Evolutionary conservation across 192 early-diverging fungal genomes (phyloP).

Genomic region (Pilaira anomala): DNA sequence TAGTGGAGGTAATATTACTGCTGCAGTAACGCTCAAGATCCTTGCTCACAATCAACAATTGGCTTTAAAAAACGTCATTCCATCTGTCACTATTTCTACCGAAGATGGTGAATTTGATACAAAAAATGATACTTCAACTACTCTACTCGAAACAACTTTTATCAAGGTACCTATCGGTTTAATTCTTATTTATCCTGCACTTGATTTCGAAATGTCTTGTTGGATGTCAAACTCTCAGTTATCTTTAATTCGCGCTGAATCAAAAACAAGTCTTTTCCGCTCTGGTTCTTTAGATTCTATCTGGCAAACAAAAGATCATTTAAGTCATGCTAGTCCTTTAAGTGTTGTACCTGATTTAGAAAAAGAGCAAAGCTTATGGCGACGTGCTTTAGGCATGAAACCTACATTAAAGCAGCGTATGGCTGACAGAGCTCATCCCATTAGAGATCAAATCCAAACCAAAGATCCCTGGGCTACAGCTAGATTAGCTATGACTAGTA

Average conservation of each 20-base stretch:
- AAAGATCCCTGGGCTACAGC: constrained; percentile 38
- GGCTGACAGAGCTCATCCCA: not conserved
- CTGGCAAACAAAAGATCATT: constrained; percentile 56
- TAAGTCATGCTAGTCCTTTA: constrained; percentile 67
- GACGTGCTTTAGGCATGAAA: constrained; percentile 23
- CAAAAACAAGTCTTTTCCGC: constrained; percentile 30
- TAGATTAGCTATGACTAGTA: constrained; percentile 70
- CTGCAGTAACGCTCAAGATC: constrained; percentile 75
- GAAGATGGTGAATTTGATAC: not conserved
- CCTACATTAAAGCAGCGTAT: constrained; percentile 12
- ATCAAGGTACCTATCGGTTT: constrained; percentile 73
- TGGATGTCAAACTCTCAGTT: constrained; percentile 80
- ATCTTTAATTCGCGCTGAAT: constrained; percentile 61
- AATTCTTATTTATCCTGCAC: constrained; percentile 85
- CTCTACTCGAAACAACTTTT: not conserved
- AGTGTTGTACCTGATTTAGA: constrained; percentile 44
- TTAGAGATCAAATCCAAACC: not conserved
- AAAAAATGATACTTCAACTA: not conserved
- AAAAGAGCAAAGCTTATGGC: constrained; percentile 38
- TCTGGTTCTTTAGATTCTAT: constrained; percentile 22
- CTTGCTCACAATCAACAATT: constrained; percentile 48
- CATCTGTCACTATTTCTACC: not conserved
- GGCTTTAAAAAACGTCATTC: constrained; percentile 18
- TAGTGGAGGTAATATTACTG: constrained; percentile 86
- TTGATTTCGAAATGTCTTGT: constrained; percentile 87